These are phyloP conservation scores for Paecilomyces formosus DNA, from an alignment of 2,329 filamentous ascomycete genomes.

Conservation along the genomic window DNA sequence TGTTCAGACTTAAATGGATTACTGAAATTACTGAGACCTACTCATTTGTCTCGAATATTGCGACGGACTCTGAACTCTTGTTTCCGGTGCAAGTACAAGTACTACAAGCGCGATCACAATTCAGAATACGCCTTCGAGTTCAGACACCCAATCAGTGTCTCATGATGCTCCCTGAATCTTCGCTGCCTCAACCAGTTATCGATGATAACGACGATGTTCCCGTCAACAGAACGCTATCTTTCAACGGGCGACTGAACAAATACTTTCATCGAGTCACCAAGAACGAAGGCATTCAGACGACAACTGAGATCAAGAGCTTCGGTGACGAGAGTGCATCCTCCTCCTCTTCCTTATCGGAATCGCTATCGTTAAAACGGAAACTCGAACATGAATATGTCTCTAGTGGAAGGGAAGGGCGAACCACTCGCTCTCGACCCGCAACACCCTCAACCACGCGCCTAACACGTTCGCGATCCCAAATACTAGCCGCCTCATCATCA, in stretches of 20 bases:
- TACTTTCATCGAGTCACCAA: constrained; percentile 20
- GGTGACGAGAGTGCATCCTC: background rate
- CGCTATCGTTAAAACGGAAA: constrained; percentile 8
- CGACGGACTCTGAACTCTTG: no score
- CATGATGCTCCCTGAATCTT: background rate
- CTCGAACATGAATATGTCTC: constrained; percentile 2
- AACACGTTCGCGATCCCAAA: constrained; percentile 11
- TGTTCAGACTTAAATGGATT: background rate
- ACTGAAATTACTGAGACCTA: background rate
- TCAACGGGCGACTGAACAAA: constrained; percentile 27
- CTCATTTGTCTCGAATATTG: background rate
- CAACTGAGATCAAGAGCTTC: background rate
- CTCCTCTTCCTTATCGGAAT: background rate
- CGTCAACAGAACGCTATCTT: constrained; percentile 26
- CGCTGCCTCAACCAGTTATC: background rate
- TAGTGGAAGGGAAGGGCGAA: background rate
- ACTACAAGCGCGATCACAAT: background rate
- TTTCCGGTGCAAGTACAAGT: no score
- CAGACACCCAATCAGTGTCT: background rate
- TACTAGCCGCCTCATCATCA: background rate
- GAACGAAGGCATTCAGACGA: background rate
- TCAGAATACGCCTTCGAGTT: background rate
- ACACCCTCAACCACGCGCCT: constrained; percentile 3
- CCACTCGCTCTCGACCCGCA: background rate
- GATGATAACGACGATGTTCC: constrained; percentile 18